Evolutionary conservation across 169 alveolate species (phyloP).

Genomic region (Toxoplasma gondii): DNA sequence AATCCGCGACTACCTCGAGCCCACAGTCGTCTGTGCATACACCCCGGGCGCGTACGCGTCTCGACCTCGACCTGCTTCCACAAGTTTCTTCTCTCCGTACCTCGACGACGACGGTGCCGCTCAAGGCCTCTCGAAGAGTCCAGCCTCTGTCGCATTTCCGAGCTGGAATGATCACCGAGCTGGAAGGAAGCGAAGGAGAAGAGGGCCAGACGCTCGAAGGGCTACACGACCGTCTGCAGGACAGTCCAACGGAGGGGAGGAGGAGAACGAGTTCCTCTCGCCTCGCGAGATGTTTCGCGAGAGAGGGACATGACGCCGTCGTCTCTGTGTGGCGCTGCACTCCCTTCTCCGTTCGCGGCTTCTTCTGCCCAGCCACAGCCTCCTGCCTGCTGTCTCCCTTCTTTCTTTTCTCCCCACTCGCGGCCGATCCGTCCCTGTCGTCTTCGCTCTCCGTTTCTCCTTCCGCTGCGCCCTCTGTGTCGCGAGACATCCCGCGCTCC

Average conservation of each 20-base stretch:
- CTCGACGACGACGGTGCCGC: constrained; percentile 2
- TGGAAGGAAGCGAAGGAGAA: neutral
- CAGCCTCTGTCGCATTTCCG: neutral
- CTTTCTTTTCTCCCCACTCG: neutral
- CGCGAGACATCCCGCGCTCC: neutral
- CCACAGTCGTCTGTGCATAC: too few relatives aligned
- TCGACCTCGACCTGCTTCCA: neutral
- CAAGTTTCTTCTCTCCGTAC: neutral
- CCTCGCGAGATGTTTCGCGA: neutral
- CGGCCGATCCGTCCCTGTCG: neutral
- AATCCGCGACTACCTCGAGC: too few relatives aligned
- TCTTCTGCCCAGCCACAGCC: neutral
- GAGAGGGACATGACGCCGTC: neutral
- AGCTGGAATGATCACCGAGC: neutral
- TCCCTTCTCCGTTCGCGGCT: neutral
- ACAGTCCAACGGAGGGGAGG: neutral
- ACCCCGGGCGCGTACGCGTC: too few relatives aligned
- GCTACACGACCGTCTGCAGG: neutral
- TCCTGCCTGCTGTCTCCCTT: neutral
- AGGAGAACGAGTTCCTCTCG: neutral
- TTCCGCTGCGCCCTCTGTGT: neutral
- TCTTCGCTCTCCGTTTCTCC: neutral
- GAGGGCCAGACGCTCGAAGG: neutral
- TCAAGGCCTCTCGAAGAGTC: constrained; percentile 10
- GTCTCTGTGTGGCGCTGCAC: neutral